These are phyloP conservation scores for Trametes villosa DNA, from an alignment of 768 basidiomycete species.

Conservation along the genomic window DNA sequence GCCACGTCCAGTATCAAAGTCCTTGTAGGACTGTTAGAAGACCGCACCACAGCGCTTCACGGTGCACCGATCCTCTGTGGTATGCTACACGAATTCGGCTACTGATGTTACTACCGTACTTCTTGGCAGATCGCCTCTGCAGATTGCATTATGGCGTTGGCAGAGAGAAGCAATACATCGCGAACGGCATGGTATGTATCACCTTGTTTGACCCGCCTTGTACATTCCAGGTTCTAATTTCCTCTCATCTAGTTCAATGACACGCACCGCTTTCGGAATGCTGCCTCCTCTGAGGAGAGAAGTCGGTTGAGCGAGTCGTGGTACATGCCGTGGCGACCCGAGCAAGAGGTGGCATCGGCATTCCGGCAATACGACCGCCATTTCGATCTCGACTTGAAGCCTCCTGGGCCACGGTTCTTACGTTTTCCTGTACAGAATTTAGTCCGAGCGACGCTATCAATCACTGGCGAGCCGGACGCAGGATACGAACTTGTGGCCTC, in stretches of 20 bases:
- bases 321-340: background rate
- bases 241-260: background rate
- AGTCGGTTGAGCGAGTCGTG: background rate
- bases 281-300: background rate
- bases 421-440: no score
- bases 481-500: background rate
- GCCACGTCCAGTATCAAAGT: background rate
- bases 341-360: background rate
- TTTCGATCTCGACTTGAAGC: background rate
- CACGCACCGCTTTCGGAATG: background rate
- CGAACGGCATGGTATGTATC: slow-evolving; percentile 5
- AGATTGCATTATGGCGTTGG: background rate
- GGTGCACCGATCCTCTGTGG: background rate
- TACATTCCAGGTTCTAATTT: no score
- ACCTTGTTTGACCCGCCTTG: background rate
- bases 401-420: no score
- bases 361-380: background rate
- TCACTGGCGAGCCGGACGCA: background rate
- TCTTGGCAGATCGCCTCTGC: background rate
- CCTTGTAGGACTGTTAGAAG: background rate
- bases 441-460: no score
- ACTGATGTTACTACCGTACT: background rate
- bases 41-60: background rate
- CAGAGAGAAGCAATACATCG: background rate
- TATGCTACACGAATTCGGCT: background rate